Base-by-base conservation (phyloP, 169 alveolate species). In the Eimeria acervulina region DNA sequence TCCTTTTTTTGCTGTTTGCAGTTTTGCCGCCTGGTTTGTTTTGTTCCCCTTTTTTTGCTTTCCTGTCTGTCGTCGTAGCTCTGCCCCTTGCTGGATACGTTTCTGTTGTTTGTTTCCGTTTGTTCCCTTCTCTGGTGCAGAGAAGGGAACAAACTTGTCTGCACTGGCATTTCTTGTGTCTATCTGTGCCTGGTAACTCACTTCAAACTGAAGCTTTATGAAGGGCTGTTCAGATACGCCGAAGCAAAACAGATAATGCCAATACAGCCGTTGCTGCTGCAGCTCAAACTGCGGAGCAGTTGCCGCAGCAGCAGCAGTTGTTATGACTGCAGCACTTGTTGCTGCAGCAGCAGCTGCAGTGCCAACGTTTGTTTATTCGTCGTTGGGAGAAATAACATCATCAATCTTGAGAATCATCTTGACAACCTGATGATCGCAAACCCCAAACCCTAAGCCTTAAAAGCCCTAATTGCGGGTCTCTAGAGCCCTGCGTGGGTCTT, bases 341-440 rank as follows among this genome's bases (percentile, higher is more conserved):
- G 93, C 93, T 1, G 93, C 93, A 13, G 80, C 81, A 59, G 21
- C 26, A 33, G 80, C 93, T 15, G 93, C 93, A 23, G 81, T 21
- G 33, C 31, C 52, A 52, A 33, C 13, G 52, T n/a, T 19, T 47
- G 44, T 8, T 38, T 72, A 38, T 23, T 59, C 63, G 6, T 96
- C 97, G 44, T 76, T 84, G 23, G 96, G 95, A 2, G 83, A 83
- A 47, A 99, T 99, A 70, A 99, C 99, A 96, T 99, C 99, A 97
- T 99, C 99, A 68, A 99, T 99, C 96, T 99, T 99, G 44, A 99
- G 97, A 88, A 99, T 99, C 99, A 99, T 99, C 97, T 99, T 99
- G 74, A 99, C 99, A 17, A 99, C 99, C 98, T 99, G 99, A 38
- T 10, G 38, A 7, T 76, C 28, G 7, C 1, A 17, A n/a, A 66